phyloP scores from a whole-genome alignment of 2,329 filamentous ascomycete genomes.

The Colletotrichum magnum region DNA sequence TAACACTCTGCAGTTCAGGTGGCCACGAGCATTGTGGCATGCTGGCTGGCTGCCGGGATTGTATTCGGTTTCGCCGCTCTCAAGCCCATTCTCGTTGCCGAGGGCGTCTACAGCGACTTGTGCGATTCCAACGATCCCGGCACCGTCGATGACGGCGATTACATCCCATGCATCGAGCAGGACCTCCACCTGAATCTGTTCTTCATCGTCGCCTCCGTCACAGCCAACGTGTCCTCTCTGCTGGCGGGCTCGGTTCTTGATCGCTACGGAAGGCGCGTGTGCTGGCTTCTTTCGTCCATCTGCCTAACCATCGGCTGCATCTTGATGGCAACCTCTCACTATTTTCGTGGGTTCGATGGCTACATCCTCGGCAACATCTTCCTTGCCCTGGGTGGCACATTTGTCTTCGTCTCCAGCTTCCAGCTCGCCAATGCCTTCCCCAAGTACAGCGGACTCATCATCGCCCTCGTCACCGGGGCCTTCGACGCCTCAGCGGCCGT shows the following conservation, averaged over 20 bases:
- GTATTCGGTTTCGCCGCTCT: slow-evolving; percentile 91
- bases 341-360: slow-evolving; percentile 77
- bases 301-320: slow-evolving; percentile 78
- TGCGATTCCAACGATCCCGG: slow-evolving; percentile 60
- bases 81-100: slow-evolving; percentile 82
- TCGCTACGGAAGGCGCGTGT: slow-evolving; percentile 83
- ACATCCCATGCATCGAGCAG: slow-evolving; percentile 60
- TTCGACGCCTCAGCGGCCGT: slow-evolving; percentile 87
- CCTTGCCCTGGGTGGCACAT: slow-evolving; percentile 84
- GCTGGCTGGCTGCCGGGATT: slow-evolving; percentile 81
- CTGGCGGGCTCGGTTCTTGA: slow-evolving; percentile 90
- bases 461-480: slow-evolving; percentile 84
- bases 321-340: slow-evolving; percentile 77
- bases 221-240: slow-evolving; percentile 87
- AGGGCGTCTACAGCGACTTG: slow-evolving; percentile 77
- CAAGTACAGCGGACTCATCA: slow-evolving; percentile 79
- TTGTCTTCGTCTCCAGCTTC: slow-evolving; percentile 86
- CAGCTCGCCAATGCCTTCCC: slow-evolving; percentile 89
- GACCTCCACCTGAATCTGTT: slow-evolving; percentile 82
- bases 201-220: slow-evolving; percentile 91
- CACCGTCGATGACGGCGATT: slow-evolving; percentile 40
- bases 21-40: slow-evolving; percentile 77
- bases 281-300: slow-evolving; percentile 78
- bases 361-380: slow-evolving; percentile 82
- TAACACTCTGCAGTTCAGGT: slow-evolving; percentile 72